Evolutionary conservation across 257 asterid species (phyloP), one percentile per base, ranked within the genome.

Genomic region (Anisodus acutangulus): DNA sequence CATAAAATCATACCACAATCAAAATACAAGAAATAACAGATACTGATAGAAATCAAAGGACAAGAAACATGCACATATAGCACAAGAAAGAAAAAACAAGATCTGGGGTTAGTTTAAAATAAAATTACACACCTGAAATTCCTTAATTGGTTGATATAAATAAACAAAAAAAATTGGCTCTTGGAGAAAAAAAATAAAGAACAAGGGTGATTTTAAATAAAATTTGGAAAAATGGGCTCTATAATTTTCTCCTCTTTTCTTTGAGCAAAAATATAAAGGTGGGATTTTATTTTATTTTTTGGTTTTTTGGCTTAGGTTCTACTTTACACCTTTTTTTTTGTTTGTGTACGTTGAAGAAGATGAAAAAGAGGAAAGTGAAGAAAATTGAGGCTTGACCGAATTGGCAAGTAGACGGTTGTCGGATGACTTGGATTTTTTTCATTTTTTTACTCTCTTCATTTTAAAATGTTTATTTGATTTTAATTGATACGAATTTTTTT

Each of bases 341-440:
- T 47, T 47, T 6, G 51, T 47, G 51, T 90, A 87, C 86, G 90
- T 80, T 31, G 88, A 84, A 83, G 85, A 63, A 68, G 16, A 82
- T 8, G 72, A 31, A 66, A 66, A 15, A 35, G 19, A 12, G 72
- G 72, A 81, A 45, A 31, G 64, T 31, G 69, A 57, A 82, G 49
- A 66, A 76, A 78, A 67, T 31, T 7, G 26, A 72, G 22, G 4
- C 84, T 22, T 84, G 89, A 91, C 93, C 80, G 87, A 87, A 60
- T 80, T 85, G 83, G 88, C 82, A 68, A 88, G 93, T 90, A 82
- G 79, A 16, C 88, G 87, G 92, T 87, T 47, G 49, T 57, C 85
- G 12, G 41, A 22, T 5, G 78, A 72, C 80, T 22, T 72, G 60
- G 80, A 72, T 12, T 67, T n/a, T 22, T 22, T 22, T 22, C 26